Conservation (phyloP, 1,284 basidiomycete genomes). For the Moesziomyces aphidis region DNA sequence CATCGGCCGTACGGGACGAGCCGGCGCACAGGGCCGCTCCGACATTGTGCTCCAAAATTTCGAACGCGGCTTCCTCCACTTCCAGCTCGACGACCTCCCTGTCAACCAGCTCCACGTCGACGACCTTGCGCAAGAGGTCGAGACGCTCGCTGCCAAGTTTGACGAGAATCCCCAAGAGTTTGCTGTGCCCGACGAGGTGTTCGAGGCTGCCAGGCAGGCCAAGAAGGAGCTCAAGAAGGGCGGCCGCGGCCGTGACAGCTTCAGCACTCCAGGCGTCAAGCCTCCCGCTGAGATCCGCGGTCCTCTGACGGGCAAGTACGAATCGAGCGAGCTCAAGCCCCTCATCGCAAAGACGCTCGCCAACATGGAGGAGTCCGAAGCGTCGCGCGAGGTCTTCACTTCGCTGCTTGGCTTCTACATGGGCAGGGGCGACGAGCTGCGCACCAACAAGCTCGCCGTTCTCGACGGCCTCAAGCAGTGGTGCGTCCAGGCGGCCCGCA, state of each 20-base stretch:
- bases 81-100: slow-evolving; percentile 78
- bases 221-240: slow-evolving; percentile 13
- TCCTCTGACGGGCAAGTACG: slow-evolving; percentile 37
- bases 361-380: slow-evolving; percentile 17
- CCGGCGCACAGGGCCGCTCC: slow-evolving; percentile 77
- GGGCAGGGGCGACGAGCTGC: slow-evolving; percentile 37
- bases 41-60: slow-evolving; percentile 88
- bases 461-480: slow-evolving; percentile 52
- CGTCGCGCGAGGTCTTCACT: slow-evolving; percentile 28
- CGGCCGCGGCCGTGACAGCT: slow-evolving; percentile 1
- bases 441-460: slow-evolving; percentile 33
- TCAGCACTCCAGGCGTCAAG: neutral
- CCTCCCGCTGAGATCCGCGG: slow-evolving; percentile 21
- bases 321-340: slow-evolving; percentile 17
- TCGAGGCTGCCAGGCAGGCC: slow-evolving; percentile 12
- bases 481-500: slow-evolving; percentile 30
- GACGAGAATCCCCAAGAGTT: slow-evolving; percentile 71
- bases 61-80: slow-evolving; percentile 80
- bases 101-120: slow-evolving; percentile 75
- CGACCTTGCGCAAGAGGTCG: slow-evolving; percentile 73
- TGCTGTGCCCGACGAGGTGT: slow-evolving; percentile 15
- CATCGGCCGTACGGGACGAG: slow-evolving; percentile 90
- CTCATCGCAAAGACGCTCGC: slow-evolving; percentile 17
- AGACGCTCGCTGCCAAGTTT: slow-evolving; percentile 71
- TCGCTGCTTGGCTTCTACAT: slow-evolving; percentile 58